These are phyloP conservation scores for Citrus cavaleriei DNA, from an alignment of 345 rosid genomes.

Conservation along the genomic window DNA sequence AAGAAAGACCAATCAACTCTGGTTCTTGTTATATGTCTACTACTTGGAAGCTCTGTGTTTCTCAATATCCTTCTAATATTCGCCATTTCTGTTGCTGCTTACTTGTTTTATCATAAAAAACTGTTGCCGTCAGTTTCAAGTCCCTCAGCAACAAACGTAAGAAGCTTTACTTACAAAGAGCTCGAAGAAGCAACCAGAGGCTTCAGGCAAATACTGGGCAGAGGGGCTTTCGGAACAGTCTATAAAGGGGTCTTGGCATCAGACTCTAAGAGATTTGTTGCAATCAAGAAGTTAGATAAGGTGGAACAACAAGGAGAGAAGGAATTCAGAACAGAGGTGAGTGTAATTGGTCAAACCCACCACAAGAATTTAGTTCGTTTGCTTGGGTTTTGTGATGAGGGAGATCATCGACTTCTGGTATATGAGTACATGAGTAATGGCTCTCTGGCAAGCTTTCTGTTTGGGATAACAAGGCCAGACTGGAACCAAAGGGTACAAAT, in stretches of 20 bases:
- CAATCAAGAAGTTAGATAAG: slow-evolving; percentile 10
- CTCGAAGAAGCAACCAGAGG: slow-evolving; percentile 4
- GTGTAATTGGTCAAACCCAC: slow-evolving; percentile 2
- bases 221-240: slow-evolving; percentile 7
- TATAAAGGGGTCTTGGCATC: slow-evolving; percentile 13
- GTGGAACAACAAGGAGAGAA: slow-evolving; percentile 2
- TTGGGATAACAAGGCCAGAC: slow-evolving; percentile 9
- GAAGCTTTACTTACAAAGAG: slow-evolving; percentile 1
- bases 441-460: slow-evolving; percentile 9
- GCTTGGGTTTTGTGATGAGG: slow-evolving; percentile 8
- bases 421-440: slow-evolving; percentile 9
- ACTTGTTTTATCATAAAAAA: not conserved
- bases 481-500: slow-evolving; percentile 12
- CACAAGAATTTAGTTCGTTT: slow-evolving; percentile 7
- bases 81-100: not conserved
- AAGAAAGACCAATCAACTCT: not conserved
- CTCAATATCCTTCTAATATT: not conserved
- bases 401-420: slow-evolving; percentile 2
- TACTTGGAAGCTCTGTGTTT: slow-evolving; percentile 13
- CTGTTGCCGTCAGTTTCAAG: not conserved
- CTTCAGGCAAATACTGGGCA: slow-evolving; percentile 8
- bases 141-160: not conserved
- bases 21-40: not conserved
- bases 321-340: slow-evolving; percentile 11
- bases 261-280: not conserved